These are phyloP conservation scores for Cyclotella atomus DNA, from an alignment of 108 stramenopile species.

Conservation along the genomic window DNA sequence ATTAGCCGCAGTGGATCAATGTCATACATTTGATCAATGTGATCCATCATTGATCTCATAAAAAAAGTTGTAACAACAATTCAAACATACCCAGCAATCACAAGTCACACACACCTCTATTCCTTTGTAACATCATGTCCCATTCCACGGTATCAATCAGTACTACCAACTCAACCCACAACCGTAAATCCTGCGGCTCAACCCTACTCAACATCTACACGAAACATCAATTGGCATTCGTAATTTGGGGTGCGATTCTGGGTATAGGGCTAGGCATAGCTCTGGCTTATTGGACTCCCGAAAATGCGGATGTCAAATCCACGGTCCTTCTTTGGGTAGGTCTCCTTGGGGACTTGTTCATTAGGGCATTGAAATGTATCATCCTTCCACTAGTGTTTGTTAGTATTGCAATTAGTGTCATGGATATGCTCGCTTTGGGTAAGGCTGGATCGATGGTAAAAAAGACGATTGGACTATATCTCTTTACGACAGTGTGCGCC, in stretches of 20 bases:
- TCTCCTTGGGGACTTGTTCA: conserved; percentile 48
- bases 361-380: conserved; percentile 48
- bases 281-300: conserved; percentile 48
- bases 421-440: conserved; percentile 57
- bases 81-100: too few species aligned
- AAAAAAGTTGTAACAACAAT: too few species aligned
- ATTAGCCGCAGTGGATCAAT: too few species aligned
- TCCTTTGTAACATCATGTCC: too few species aligned
- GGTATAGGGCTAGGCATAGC: conserved; percentile 49
- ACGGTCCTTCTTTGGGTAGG: conserved; percentile 47
- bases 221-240: conserved; percentile 7
- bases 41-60: too few species aligned
- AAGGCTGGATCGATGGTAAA: conserved; percentile 48
- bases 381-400: conserved; percentile 57
- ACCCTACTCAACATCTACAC: too few species aligned
- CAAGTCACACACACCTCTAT: too few species aligned
- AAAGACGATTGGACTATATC: conserved; percentile 47
- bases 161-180: too few species aligned
- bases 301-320: conserved; percentile 32
- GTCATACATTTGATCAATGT: too few species aligned
- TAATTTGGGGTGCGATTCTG: conserved; percentile 1
- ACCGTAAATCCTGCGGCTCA: too few species aligned
- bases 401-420: conserved; percentile 47
- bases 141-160: too few species aligned
- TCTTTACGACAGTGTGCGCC: conserved; percentile 45